Evolutionary conservation across 2,329 filamentous ascomycete genomes (phyloP), one percentile per base, ranked within the genome.

Genomic region (Teratosphaeria viscida): DNA sequence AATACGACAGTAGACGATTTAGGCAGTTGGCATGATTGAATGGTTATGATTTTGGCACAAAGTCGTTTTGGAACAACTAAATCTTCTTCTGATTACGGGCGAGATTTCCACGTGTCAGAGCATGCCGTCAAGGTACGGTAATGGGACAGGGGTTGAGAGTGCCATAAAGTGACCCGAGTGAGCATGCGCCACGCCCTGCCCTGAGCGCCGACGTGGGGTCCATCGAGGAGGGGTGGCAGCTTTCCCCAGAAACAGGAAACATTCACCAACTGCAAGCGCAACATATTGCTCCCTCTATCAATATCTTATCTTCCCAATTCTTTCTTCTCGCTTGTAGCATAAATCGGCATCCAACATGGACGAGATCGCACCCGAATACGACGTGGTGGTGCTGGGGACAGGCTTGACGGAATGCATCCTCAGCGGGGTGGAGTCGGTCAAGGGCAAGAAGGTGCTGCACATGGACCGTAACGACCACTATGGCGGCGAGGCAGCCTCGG

Each of bases 391-490:
- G 75, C 85, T 99, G 75, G 94, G 94, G 83, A 99, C 94, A 76
- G 92, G 94, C 74, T 79, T 99, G 83, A 97, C 92, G 65, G 94
- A 99, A 85, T 99, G 94, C 80, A 94, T 99, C 74, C 89, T 99
- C 69, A 96, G 92, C 74, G 94, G 92, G 77, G 92, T 99, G 63
- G 81, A 97, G 74, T 96, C 91, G 80, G 92, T 97, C 71, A 96
- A 97, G 82, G 92, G 92, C 76, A 92, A 95, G 83, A 97, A 97
- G 82, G 94, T 99, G 73, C 84, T 99, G 66, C 94, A 99, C 81
- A 96, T 99, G 75, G 94, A 97, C 79, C 88, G 92, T 74, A 97
- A 97, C 75, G 90, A 95, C 76, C 92, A 97, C 81, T 97, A 96
- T 73, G 94, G 94, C 83, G 94, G 90, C 68, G 94, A 99, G 80